Base-by-base conservation (phyloP, 2,329 filamentous ascomycete species). In the Fusarium nanum region DNA sequence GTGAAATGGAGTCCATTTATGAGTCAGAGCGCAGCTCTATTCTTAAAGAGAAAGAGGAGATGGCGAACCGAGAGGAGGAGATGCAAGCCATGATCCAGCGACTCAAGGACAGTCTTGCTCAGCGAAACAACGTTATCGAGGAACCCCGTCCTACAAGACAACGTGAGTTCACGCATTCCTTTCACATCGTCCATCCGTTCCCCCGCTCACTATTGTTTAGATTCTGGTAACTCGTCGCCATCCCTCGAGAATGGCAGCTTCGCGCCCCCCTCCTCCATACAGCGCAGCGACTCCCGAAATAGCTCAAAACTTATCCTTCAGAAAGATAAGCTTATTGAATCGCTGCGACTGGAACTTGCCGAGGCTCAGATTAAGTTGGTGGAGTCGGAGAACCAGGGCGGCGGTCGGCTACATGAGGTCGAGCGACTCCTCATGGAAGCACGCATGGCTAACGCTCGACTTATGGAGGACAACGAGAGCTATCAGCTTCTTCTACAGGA, bases 381-480 rank as follows among this genome's bases (percentile, higher is more conserved):
- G 28, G 95, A 98, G 80, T 90, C 96, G 57, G 94, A 98, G 81
- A 97, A 98, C 79, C 90, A 92, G 80, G 95, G 94, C 55, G 95
- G 94, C 56, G 94, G 93, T 47, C 90, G 92, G 28, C 84, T 97
- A 76, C 92, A 93, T 72, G 93, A 97, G 80, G 88, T 98, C n/a
- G 94, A 98, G 82, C 91, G 92, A 74, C 89, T 93, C 70, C 87
- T 98, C 55, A 90, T 98, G 81, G 95, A 98, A 77, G 91, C 93
- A 41, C 93, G 94, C 75, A 96, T 98, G 92, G 92, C 94, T 72
- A 99, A 98, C 78, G 96, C 96, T 60, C 89, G 94, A 47, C 85
- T 99, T 68, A 96, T 98, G 92, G 96, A 99, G 82, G 96, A 99
- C 81, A 98, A 98, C 76, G 96, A 99, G 81, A 97, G 94, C 81